phyloP scores from a whole-genome alignment of 2,329 filamentous ascomycete species.

The Penicillium sp. region DNA sequence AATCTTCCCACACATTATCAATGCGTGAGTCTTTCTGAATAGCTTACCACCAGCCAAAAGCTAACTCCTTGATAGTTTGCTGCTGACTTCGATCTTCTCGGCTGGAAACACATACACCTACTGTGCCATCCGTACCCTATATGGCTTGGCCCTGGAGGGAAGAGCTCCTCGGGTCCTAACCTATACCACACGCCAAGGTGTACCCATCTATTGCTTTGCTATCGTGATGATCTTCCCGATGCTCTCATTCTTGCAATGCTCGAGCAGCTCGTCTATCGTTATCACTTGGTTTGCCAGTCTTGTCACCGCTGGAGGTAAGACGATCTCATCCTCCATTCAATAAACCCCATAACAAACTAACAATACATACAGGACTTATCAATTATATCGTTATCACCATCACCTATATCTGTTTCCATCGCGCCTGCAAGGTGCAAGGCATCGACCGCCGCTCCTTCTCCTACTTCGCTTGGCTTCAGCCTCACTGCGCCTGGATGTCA shows the following conservation, averaged over 20 bases:
- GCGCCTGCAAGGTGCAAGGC: conserved; percentile 54
- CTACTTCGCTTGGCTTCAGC: conserved; percentile 62
- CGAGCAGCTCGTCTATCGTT: conserved; percentile 51
- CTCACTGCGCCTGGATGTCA: conserved; percentile 51
- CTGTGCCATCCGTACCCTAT: conserved; percentile 55
- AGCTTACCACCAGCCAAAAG: neutral
- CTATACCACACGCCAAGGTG: conserved; percentile 62
- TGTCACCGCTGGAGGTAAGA: conserved; percentile 57
- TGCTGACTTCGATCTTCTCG: conserved; percentile 58
- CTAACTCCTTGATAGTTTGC: conserved; percentile 23
- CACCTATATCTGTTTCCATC: conserved; percentile 63
- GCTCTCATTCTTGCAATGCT: conserved; percentile 56
- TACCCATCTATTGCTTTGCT: conserved; percentile 61
- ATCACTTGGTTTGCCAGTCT: conserved; percentile 60
- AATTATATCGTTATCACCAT: conserved; percentile 63
- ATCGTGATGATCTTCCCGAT: conserved; percentile 58
- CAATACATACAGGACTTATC: conserved; percentile 42
- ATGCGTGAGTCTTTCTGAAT: conserved; percentile 42
- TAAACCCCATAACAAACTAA: conserved; percentile 27
- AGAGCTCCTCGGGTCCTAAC: conserved; percentile 57
- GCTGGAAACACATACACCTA: conserved; percentile 60
- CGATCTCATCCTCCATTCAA: neutral
- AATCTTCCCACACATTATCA: conserved; percentile 60
- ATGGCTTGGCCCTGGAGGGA: conserved; percentile 56
- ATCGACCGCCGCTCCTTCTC: conserved; percentile 57